Percentiles rank a stretch among this genome's conserved stretches.
Conservation (phyloP, 768 basidiomycete species). For the Rhizopogon rudus region DNA sequence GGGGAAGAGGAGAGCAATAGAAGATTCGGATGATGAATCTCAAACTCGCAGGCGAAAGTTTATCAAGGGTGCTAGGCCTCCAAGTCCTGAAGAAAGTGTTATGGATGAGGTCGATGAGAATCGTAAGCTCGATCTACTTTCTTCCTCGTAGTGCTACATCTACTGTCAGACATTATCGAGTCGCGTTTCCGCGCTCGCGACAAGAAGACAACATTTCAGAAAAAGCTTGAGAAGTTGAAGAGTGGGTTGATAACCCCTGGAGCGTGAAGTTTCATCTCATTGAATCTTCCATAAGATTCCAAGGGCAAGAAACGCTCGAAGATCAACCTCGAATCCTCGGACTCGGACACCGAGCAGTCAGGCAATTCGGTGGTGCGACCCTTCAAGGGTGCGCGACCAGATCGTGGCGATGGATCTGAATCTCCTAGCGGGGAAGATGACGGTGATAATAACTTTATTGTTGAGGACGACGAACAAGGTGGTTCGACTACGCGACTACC, state of each 20-base stretch:
- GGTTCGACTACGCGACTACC: conserved; percentile 48
- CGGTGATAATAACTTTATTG: conserved; percentile 42
- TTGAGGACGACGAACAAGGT: conserved; percentile 55
- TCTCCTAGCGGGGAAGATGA: conserved; percentile 32
- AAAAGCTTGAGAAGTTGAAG: conserved; percentile 61
- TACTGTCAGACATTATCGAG: conserved; percentile 51
- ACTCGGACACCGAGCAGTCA: conserved; percentile 28
- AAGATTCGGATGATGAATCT: conserved; percentile 32
- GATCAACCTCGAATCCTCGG: conserved; percentile 22
- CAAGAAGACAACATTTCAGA: conserved; percentile 57
- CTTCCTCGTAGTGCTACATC: not conserved
- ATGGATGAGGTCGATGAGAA: conserved; percentile 50
- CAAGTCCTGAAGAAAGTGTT: conserved; percentile 38
- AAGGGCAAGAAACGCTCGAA: conserved; percentile 43
- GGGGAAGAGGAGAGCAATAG: conserved; percentile 15
- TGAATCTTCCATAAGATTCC: conserved; percentile 4
- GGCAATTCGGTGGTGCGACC: conserved; percentile 23
- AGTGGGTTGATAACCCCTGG: conserved; percentile 31
- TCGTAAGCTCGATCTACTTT: conserved; percentile 34
- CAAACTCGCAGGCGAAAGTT: conserved; percentile 35
- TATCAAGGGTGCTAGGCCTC: conserved; percentile 38
- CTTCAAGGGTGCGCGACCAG: conserved; percentile 44
- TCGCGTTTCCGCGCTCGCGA: conserved; percentile 56
- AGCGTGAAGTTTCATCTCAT: conserved; percentile 1
- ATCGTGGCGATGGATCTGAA: conserved; percentile 31